Conservation (phyloP, 805 yeast species). For the Torulaspora indica region DNA sequence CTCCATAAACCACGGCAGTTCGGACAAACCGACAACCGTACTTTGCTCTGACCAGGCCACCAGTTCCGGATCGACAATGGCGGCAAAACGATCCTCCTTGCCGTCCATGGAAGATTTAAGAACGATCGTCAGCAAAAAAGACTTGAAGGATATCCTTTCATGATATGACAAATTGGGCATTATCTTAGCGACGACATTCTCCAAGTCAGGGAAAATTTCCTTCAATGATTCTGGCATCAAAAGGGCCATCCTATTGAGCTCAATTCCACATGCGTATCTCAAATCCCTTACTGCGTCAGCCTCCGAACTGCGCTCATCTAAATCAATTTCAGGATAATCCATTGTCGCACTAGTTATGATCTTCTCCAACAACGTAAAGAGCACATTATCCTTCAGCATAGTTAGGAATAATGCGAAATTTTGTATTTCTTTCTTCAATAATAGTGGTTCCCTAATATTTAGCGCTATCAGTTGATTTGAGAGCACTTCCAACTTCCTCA, state of each 20-base stretch:
- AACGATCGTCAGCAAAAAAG: conserved; percentile 86
- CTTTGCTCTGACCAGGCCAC: conserved; percentile 88
- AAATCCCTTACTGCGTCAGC: conserved; percentile 79
- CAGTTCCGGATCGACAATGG: conserved; percentile 90
- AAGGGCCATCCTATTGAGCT: conserved; percentile 86
- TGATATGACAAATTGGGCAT: conserved; percentile 76
- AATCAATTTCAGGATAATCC: conserved; percentile 59
- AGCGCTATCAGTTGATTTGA: conserved; percentile 73
- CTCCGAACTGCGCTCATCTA: conserved; percentile 56
- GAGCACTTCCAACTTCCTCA: conserved; percentile 57
- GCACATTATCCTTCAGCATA: conserved; percentile 70
- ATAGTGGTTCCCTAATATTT: conserved; percentile 71
- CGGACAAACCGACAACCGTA: conserved; percentile 83
- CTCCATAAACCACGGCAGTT: conserved; percentile 97
- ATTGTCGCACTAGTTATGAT: conserved; percentile 78
- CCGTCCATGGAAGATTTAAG: conserved; percentile 73
- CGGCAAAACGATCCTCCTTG: conserved; percentile 72
- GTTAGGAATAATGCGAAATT: conserved; percentile 94
- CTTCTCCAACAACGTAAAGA: conserved; percentile 81
- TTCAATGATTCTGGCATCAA: conserved; percentile 89
- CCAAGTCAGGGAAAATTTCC: conserved; percentile 75
- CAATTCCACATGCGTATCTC: conserved; percentile 90
- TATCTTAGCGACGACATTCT: conserved; percentile 69
- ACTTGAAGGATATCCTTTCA: conserved; percentile 89
- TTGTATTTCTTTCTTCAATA: conserved; percentile 81